Evolutionary conservation across 169 alveolate species (phyloP).

Genomic region (Cryptosporidium sp.): DNA sequence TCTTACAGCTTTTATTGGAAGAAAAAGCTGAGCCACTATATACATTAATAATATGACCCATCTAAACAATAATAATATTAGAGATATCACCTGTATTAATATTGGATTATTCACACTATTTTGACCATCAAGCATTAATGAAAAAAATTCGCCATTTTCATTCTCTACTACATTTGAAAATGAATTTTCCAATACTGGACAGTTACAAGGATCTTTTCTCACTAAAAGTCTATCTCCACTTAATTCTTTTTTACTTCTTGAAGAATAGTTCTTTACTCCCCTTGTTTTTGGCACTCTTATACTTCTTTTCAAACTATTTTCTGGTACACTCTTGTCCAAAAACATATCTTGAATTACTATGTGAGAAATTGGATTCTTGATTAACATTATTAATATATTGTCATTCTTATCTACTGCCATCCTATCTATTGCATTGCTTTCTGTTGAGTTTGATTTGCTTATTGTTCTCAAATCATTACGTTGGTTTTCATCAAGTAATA

Average conservation of each 20-base stretch:
- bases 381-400: conserved; percentile 14
- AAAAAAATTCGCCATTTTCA: neutral
- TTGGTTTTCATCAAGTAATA: neutral
- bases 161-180: neutral
- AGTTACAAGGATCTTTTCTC: conserved; percentile 45
- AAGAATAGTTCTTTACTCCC: neutral
- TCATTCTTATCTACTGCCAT: conserved; percentile 1
- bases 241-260: neutral
- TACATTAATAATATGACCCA: conserved; percentile 19
- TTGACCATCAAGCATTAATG: conserved; percentile 39
- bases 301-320: neutral
- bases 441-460: neutral
- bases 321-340: neutral
- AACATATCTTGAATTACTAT: neutral
- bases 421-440: neutral
- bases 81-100: conserved; percentile 18
- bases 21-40: conserved; percentile 12
- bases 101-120: conserved; percentile 21
- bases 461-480: neutral
- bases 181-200: neutral
- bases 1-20: conserved; percentile 13
- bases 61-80: conserved; percentile 23
- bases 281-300: too few relatives aligned
- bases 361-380: neutral
- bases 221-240: conserved; percentile 1